A percentile compares a stretch with the other conserved stretches of the same genome.
These are phyloP conservation scores for Pseudozyma pruni DNA, from an alignment of 1,284 basidiomycete genomes.

Conservation along the genomic window DNA sequence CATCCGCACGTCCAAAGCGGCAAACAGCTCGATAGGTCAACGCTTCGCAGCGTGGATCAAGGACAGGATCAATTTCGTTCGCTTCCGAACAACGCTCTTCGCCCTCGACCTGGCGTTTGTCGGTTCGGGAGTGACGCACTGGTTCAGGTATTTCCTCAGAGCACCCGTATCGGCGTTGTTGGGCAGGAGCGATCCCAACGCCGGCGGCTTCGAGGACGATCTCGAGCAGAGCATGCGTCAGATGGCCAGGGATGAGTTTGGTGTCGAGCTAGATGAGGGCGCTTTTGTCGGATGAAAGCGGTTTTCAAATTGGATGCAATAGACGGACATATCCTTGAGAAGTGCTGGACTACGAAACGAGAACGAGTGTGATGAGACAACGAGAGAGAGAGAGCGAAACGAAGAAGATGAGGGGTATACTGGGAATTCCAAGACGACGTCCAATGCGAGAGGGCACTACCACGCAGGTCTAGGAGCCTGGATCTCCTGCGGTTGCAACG, in stretches of 20 bases:
- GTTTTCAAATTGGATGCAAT: not conserved
- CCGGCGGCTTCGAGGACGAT: constrained; percentile 61
- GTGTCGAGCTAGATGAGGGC: constrained; percentile 57
- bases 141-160: constrained; percentile 36
- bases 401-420: not conserved
- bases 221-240: constrained; percentile 57
- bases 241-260: constrained; percentile 58
- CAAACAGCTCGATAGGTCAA: constrained; percentile 5
- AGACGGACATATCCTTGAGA: not conserved
- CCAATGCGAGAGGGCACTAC: constrained; percentile 14
- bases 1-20: not conserved
- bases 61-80: constrained; percentile 48
- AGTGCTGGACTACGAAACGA: not conserved
- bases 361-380: constrained; percentile 11
- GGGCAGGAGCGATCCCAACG: constrained; percentile 28
- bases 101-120: constrained; percentile 54
- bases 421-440: not conserved
- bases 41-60: constrained; percentile 43
- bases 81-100: constrained; percentile 53
- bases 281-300: constrained; percentile 47
- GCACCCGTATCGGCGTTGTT: constrained; percentile 25
- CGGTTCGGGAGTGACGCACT: constrained; percentile 36
- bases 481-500: constrained; percentile 36
- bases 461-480: constrained; percentile 34
- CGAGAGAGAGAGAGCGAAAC: not conserved